phyloP scores from a whole-genome alignment of 306 rosid genomes.

The Gastrolobium bilobum region DNA sequence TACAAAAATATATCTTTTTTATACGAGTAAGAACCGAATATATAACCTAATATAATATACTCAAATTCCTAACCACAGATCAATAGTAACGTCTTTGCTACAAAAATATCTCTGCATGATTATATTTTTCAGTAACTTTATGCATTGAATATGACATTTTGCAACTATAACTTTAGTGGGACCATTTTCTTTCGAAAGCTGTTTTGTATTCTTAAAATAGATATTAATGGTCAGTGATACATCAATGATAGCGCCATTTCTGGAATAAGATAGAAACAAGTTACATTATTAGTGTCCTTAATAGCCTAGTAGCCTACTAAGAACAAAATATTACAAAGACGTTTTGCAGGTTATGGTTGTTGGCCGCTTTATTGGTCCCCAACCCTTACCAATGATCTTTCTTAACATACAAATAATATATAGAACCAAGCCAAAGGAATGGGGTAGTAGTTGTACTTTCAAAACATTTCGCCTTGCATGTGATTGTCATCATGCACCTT shows the following conservation, averaged over 20 bases:
- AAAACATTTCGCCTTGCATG: slow-evolving; percentile 12
- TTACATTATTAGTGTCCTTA: slow-evolving; percentile 27
- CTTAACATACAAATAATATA: neutral
- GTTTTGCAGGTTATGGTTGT: neutral
- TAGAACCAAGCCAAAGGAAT: slow-evolving; percentile 1
- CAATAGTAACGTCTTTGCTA: too few species aligned
- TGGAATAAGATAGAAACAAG: slow-evolving; percentile 17
- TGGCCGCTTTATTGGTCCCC: slow-evolving; percentile 38
- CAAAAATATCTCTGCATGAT: too few species aligned
- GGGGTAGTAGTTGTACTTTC: slow-evolving; percentile 7
- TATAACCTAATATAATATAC: too few species aligned
- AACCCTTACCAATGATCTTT: neutral
- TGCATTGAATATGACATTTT: slow-evolving; percentile 32
- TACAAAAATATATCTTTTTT: neutral
- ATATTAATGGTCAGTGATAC: neutral
- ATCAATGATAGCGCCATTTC: slow-evolving; percentile 42
- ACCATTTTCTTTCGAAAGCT: neutral
- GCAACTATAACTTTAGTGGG: slow-evolving; percentile 16
- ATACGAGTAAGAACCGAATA: too few species aligned
- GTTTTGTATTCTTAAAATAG: neutral
- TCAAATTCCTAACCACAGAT: too few species aligned
- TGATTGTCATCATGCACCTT: slow-evolving; percentile 43
- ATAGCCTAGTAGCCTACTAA: slow-evolving; percentile 44
- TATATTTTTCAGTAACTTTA: neutral
- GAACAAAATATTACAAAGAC: slow-evolving; percentile 43